Evolutionary conservation across 2,329 filamentous ascomycete genomes (phyloP), one percentile per base, ranked within the genome.

Genomic region (Huntiella moniliformis): DNA sequence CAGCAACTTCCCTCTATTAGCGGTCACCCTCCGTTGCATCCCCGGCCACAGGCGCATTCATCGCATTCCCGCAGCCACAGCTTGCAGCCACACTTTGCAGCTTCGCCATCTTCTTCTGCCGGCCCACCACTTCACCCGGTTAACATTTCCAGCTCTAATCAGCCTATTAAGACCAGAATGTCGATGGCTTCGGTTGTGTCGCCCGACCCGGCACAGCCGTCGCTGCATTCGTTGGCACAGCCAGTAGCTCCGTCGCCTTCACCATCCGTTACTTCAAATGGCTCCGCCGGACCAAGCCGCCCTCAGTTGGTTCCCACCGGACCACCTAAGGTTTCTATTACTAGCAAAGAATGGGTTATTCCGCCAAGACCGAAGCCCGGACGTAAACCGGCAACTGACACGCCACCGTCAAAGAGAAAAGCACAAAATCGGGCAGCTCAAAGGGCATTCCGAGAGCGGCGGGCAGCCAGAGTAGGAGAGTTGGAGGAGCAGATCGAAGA

Each of bases 371-470:
- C 83, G 40, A 88, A 87, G 67, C 88, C 91, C 16, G 88, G 88
- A 42, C 77, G 88, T 54, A 96, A 96, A 68, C 87, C 88, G 3
- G 84, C 85, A 40, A 92, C 84, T 33, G 87, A 95, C 58, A 92
- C 87, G 44, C 86, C 87, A 11, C 82, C 83, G 1, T 93, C 86
- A 38, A 93, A 93, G 65, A 77, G 91, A 53, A 92, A 95, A 67
- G 82, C 84, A 1, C 91, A 96, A 64, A 96, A 96, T 61, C 74
- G 91, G 50, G 82, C 84, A 40, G 88, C 88, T 3, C 88, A 96
- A 64, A 71, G 88, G 49, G 84, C 82, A 1, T 96, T 96, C 61
- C 74, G 88, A 32, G 86, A 94, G 62, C 72, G 88, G 48, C 75
- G 88, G 52, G 84, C 84, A 2, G 83, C 84, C 17, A 81, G 84